Base-by-base conservation (phyloP, 2,329 filamentous ascomycete genomes). In the Rugonectria rugulosa region DNA sequence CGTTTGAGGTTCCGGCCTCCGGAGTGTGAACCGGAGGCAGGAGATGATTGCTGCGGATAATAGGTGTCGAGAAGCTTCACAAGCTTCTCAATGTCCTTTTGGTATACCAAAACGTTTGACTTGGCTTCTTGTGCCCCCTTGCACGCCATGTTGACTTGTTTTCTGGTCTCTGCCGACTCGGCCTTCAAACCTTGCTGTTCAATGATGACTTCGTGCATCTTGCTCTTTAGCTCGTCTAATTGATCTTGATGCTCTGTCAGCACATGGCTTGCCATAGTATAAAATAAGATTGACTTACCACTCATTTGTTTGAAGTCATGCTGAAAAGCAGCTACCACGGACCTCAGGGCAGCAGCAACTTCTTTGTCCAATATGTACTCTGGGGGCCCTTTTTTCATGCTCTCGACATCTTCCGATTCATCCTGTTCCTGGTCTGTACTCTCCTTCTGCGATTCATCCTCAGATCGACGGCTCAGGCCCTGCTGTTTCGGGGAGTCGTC, bases 271-370 rank as follows among this genome's bases (percentile, higher is more conserved):
- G n/a, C 58, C 31, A 11, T 71, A 9, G 14, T 66, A 8, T 47
- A 64, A 64, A 27, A 75, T 43, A 6, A 61, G 53, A 6, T 50
- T 44, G n/a, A 73, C 56, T 65, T 66, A 24, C 69, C 69, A 27
- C 64, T 69, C 9, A 77, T 59, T 21, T 67, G 70, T 29, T 67
- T 60, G 50, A 75, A 62, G 29, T 76, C 71, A 17, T 63, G 53
- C 29, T 76, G 69, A 15, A 78, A 69, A 19, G 70, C 71, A 15
- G 61, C 53, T 9, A 77, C 64, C 20, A 69, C 65, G 11, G 67
- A 67, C 17, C 76, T 71, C 42, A 77, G 72, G 2, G 70, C 68
- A 7, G 74, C 70, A 11, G 75, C 68, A 36, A 75, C 67, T 34
- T 74, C 73, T 3, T 59, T 53, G 29, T 73, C 66, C 5, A 79